These are phyloP conservation scores for Ceratobasidium papillatum DNA, from an alignment of 1,284 basidiomycete species.

Conservation along the genomic window DNA sequence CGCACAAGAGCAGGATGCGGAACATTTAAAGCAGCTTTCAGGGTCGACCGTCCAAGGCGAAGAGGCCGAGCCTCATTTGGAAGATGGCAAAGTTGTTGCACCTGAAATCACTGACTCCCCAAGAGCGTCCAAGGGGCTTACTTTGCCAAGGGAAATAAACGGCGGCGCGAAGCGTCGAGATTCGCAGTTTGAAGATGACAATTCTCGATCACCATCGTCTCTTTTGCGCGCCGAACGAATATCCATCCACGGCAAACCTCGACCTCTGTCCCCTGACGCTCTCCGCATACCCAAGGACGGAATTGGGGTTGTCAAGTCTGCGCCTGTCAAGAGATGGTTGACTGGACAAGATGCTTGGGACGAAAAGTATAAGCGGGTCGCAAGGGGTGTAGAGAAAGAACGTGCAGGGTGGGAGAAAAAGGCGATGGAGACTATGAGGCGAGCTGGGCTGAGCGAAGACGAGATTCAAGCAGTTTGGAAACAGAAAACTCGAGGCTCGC, in stretches of 20 bases:
- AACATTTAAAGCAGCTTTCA: constrained; percentile 32
- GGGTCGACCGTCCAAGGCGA: constrained; percentile 16
- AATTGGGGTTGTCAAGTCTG: constrained; percentile 54
- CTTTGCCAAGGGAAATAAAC: background rate
- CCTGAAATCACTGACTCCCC: constrained; percentile 35
- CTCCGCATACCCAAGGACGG: constrained; percentile 46
- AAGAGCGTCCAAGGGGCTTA: background rate
- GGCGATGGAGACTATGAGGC: constrained; percentile 29
- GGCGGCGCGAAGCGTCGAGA: background rate
- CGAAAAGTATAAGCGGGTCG: constrained; percentile 40
- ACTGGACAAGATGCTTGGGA: constrained; percentile 40
- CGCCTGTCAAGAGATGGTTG: constrained; percentile 46
- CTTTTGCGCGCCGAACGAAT: constrained; percentile 49
- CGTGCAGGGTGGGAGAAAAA: constrained; percentile 39
- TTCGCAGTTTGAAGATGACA: background rate
- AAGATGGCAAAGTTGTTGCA: constrained; percentile 3
- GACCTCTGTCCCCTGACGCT: constrained; percentile 48
- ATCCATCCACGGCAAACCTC: constrained; percentile 50
- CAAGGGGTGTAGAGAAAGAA: constrained; percentile 41
- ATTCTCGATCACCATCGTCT: background rate
- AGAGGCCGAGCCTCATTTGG: background rate
- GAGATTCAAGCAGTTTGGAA: constrained; percentile 29
- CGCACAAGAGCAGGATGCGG: background rate
- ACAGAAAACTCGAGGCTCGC: constrained; percentile 14
- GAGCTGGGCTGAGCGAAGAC: constrained; percentile 32